Percentiles rank a stretch among this genome's conserved stretches.
phyloP scores from a whole-genome alignment of 1,139 yeast genomes.

The Ogataea hybrid region DNA sequence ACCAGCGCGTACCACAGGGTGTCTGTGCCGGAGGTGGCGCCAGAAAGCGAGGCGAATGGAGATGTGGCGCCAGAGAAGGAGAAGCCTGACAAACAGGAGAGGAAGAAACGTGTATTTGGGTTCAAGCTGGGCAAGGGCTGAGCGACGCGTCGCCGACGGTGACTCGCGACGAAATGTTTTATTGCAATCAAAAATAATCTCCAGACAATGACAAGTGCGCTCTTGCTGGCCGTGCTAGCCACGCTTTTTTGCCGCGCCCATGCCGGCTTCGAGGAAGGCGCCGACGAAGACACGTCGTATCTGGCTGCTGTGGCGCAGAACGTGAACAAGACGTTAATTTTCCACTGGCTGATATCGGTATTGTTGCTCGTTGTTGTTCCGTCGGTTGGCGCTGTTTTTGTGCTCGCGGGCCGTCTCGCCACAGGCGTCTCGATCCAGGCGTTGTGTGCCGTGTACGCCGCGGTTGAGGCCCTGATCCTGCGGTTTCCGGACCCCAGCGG shows the following conservation, averaged over 20 bases:
- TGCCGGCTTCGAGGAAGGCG: slow-evolving; percentile 13
- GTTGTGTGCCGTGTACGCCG: slow-evolving; percentile 47
- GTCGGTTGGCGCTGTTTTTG: slow-evolving; percentile 50
- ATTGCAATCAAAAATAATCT: background rate
- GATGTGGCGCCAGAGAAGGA: background rate
- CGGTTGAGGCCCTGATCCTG: slow-evolving; percentile 53
- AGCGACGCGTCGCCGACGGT: background rate
- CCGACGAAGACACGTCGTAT: slow-evolving; percentile 11
- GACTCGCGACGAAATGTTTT: background rate
- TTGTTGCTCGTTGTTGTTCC: slow-evolving; percentile 49
- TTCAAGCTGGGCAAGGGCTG: slow-evolving; percentile 6
- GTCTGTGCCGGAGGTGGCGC: background rate
- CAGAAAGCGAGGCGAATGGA: background rate
- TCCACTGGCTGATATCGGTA: slow-evolving; percentile 62
- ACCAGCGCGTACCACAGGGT: slow-evolving; percentile 3
- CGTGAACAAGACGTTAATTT: slow-evolving; percentile 46
- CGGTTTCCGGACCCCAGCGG: slow-evolving; percentile 62
- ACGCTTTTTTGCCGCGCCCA: background rate
- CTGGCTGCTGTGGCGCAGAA: slow-evolving; percentile 14
- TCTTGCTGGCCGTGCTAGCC: slow-evolving; percentile 6
- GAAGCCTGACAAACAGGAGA: slow-evolving; percentile 3
- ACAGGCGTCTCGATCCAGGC: slow-evolving; percentile 48
- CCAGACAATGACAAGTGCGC: slow-evolving; percentile 5
- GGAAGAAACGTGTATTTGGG: slow-evolving; percentile 9
- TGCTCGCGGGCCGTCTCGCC: slow-evolving; percentile 51